A percentile compares a stretch with the other conserved stretches of the same genome.
phyloP scores from a whole-genome alignment of 768 basidiomycete genomes.

The Macrolepiota fuliginosa region DNA sequence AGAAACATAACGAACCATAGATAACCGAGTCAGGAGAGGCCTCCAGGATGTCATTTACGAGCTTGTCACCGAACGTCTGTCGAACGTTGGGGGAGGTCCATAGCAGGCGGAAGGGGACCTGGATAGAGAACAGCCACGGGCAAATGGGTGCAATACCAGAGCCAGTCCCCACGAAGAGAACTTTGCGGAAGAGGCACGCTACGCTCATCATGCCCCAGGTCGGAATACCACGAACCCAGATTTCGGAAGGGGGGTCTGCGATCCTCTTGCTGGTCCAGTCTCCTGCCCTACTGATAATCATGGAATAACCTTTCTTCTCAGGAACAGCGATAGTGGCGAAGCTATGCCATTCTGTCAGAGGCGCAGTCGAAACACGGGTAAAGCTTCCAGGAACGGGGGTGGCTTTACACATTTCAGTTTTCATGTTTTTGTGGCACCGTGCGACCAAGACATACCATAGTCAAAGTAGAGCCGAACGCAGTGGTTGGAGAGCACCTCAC shows the following conservation, averaged over 20 bases:
- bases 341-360: constrained; percentile 50
- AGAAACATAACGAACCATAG: constrained; percentile 19
- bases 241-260: constrained; percentile 42
- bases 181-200: constrained; percentile 45
- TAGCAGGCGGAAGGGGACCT: constrained; percentile 34
- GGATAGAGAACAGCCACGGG: constrained; percentile 32
- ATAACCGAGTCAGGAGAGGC: constrained; percentile 38
- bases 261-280: constrained; percentile 55
- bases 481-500: constrained; percentile 52
- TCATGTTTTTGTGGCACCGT: constrained; percentile 22
- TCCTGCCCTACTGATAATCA: constrained; percentile 53
- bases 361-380: constrained; percentile 27
- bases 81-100: constrained; percentile 41
- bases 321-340: constrained; percentile 42
- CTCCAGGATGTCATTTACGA: constrained; percentile 36
- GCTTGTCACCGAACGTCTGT: constrained; percentile 37
- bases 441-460: constrained; percentile 36
- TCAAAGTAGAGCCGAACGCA: constrained; percentile 54
- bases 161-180: constrained; percentile 55
- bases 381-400: constrained; percentile 16
- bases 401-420: not conserved
- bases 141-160: constrained; percentile 50
- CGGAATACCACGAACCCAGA: constrained; percentile 56
- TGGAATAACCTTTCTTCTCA: constrained; percentile 41
- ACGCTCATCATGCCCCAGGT: constrained; percentile 49